A percentile compares a stretch with the other conserved stretches of the same genome.
phyloP scores from a whole-genome alignment of 2,329 filamentous ascomycete species.

The Fusarium buxicola region DNA sequence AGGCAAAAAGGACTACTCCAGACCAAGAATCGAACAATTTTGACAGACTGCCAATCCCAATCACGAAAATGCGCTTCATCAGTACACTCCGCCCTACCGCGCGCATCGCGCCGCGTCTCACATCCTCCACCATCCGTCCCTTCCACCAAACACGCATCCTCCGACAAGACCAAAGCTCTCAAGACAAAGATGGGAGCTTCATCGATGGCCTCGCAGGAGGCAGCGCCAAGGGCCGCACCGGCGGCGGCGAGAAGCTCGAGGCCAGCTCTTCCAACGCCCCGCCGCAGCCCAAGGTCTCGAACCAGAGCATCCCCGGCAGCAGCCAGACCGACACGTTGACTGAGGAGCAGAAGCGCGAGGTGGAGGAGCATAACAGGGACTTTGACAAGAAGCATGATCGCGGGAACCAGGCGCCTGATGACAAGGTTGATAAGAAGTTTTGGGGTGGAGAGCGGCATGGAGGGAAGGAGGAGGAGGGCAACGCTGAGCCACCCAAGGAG shows the following conservation, averaged over 20 bases:
- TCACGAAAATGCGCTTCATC: conserved; percentile 25
- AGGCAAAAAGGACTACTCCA: accelerated
- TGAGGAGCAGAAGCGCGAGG: conserved; percentile 66
- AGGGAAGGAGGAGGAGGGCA: neutral
- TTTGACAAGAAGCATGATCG: conserved; percentile 67
- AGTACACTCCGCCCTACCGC: conserved; percentile 14
- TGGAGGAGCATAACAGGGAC: conserved; percentile 68
- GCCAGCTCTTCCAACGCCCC: conserved; percentile 51
- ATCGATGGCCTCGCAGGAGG: conserved; percentile 47
- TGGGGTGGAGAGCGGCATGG: conserved; percentile 52
- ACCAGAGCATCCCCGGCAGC: conserved; percentile 57
- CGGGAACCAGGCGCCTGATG: conserved; percentile 54
- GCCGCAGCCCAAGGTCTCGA: conserved; percentile 64
- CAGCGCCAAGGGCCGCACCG: conserved; percentile 52
- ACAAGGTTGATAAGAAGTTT: conserved; percentile 67
- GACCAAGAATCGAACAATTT: neutral
- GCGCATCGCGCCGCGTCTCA: conserved; percentile 22
- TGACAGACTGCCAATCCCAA: accelerated
- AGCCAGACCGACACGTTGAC: conserved; percentile 51
- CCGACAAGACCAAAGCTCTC: conserved; percentile 10
- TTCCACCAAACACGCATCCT: conserved; percentile 18
- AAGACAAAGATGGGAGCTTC: conserved; percentile 12
- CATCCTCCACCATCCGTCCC: conserved; percentile 12
- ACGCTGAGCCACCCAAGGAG: neutral
- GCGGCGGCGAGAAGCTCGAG: conserved; percentile 53